Percentiles rank a stretch among this genome's conserved stretches.
Evolutionary conservation across 1,139 yeast species (phyloP).

Genomic region (Yamadazyma membranifaciens): DNA sequence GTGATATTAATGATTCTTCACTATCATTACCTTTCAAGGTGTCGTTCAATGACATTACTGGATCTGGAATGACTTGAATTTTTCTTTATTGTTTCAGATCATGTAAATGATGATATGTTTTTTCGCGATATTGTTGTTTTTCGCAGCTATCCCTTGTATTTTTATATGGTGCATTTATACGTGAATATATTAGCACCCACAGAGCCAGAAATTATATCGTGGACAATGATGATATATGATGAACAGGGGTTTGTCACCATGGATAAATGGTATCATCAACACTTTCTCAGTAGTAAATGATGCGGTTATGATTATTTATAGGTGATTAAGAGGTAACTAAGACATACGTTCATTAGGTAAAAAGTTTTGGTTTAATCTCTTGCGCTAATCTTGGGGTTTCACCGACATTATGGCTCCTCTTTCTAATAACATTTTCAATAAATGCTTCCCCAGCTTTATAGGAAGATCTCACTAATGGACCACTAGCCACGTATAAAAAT

Average conservation of each 20-base stretch:
- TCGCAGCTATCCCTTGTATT: constrained; percentile 2
- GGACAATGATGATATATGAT: too few relatives aligned
- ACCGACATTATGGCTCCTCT: constrained; percentile 58
- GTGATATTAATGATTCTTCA: constrained; percentile 47
- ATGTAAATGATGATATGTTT: background rate
- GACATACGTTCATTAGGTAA: constrained; percentile 6
- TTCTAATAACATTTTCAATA: constrained; percentile 87
- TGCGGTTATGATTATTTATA: too few relatives aligned
- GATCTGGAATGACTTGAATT: background rate
- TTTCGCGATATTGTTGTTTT: constrained; percentile 3
- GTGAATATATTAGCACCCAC: background rate
- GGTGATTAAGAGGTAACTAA: background rate
- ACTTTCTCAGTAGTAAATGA: too few relatives aligned
- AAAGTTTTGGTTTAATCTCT: constrained; percentile 15
- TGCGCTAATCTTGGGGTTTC: constrained; percentile 38
- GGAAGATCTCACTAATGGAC: constrained; percentile 93
- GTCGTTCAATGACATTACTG: constrained; percentile 11
- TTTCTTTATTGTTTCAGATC: constrained; percentile 3
- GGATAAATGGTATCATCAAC: too few relatives aligned
- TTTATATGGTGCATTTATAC: too few relatives aligned
- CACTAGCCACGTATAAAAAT: constrained; percentile 93
- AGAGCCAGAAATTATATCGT: too few relatives aligned
- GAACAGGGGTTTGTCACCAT: too few relatives aligned
- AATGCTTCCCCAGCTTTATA: constrained; percentile 99
- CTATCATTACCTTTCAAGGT: constrained; percentile 29